A percentile compares a stretch with the other conserved stretches of the same genome.
Evolutionary conservation across 176 grass and related monocot genomes (phyloP).

Genomic region (Dendrocalamus sinicus): DNA sequence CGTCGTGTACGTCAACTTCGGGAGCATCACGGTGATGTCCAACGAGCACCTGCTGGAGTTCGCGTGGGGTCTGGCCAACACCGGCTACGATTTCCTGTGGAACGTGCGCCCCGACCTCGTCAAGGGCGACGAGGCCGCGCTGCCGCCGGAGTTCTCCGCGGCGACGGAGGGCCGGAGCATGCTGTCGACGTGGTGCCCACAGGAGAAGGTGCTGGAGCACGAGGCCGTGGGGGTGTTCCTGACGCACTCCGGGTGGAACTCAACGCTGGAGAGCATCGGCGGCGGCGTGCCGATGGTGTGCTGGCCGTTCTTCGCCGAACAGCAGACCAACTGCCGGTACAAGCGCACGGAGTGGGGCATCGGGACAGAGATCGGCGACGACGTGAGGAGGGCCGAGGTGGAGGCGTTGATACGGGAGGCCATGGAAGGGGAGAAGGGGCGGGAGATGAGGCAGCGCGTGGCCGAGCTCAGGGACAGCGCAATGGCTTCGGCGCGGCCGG

Average conservation of each 20-base stretch:
- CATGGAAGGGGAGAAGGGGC: constrained; percentile 46
- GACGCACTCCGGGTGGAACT: constrained; percentile 90
- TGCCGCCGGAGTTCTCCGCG: constrained; percentile 49
- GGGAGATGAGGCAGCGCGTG: constrained; percentile 29
- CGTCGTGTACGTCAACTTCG: no score
- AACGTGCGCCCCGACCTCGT: constrained; percentile 53
- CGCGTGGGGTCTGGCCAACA: no score
- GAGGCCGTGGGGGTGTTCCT: constrained; percentile 46
- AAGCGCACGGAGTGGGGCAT: constrained; percentile 56
- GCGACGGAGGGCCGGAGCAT: no score
- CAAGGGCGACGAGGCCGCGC: constrained; percentile 42
- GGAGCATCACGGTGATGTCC: no score
- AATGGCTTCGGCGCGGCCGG: not conserved
- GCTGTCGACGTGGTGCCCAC: no score
- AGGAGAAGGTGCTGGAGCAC: no score
- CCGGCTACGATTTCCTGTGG: constrained; percentile 36
- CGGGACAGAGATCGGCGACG: constrained; percentile 49
- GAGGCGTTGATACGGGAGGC: constrained; percentile 44
- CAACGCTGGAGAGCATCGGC: constrained; percentile 49
- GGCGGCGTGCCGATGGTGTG: constrained; percentile 57
- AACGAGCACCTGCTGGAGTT: no score
- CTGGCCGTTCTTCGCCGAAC: constrained; percentile 72
- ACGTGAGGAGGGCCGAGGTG: constrained; percentile 24
- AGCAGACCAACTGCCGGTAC: constrained; percentile 68
- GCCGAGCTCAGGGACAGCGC: constrained; percentile 19